A percentile compares a stretch with the other conserved stretches of the same genome.
These are phyloP conservation scores for Cercophora samala DNA, from an alignment of 495 filamentous ascomycete species.

Conservation along the genomic window DNA sequence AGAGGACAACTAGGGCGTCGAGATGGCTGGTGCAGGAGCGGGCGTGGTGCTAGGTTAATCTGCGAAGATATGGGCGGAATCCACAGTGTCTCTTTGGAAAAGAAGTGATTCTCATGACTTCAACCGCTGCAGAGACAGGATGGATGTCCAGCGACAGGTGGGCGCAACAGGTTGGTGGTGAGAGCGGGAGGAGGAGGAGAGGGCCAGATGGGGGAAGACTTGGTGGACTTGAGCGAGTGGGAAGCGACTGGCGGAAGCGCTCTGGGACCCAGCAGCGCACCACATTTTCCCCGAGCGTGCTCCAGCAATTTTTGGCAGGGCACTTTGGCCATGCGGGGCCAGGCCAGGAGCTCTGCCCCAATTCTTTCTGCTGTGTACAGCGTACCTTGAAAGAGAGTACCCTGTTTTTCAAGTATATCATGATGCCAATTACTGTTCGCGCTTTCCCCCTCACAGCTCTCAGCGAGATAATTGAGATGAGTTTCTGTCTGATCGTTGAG, in stretches of 20 bases:
- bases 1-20: conserved; percentile 12
- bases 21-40: background rate
- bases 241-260: conserved; percentile 24
- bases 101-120: conserved; percentile 28
- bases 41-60: conserved; percentile 21
- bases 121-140: conserved; percentile 1
- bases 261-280: conserved; percentile 16
- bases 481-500: background rate
- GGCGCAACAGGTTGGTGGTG: conserved; percentile 23
- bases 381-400: background rate
- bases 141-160: conserved; percentile 12
- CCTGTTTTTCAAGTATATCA: background rate
- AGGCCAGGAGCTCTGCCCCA: conserved; percentile 10
- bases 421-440: background rate
- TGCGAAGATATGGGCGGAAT: conserved; percentile 21
- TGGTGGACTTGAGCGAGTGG: conserved; percentile 1
- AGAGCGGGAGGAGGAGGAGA: conserved; percentile 19
- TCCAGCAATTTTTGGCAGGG: conserved; percentile 34
- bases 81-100: conserved; percentile 16
- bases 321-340: conserved; percentile 23
- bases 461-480: background rate
- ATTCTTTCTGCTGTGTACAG: background rate
- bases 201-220: conserved; percentile 10
- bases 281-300: conserved; percentile 23
- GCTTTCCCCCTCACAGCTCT: background rate